Evolutionary conservation across 2,329 filamentous ascomycete species (phyloP).

Genomic region (Monilinia polystroma): DNA sequence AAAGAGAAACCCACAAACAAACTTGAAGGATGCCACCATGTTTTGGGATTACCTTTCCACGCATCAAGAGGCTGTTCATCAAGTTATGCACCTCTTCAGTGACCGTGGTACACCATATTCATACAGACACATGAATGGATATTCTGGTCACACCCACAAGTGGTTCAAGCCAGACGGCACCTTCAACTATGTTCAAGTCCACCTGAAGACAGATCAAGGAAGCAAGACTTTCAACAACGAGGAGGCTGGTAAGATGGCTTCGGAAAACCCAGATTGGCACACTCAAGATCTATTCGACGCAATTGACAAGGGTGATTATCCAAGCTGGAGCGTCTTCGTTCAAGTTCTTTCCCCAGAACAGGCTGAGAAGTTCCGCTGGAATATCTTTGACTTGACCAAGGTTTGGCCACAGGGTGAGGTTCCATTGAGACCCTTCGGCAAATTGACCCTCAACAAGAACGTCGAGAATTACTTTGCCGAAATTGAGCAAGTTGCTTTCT

Average conservation of each 20-base stretch:
- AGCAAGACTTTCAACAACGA: constrained; percentile 58
- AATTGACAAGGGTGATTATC: constrained; percentile 59
- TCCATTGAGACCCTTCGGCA: constrained; percentile 60
- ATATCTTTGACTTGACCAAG: constrained; percentile 69
- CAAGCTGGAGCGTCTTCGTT: constrained; percentile 63
- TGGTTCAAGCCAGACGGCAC: constrained; percentile 63
- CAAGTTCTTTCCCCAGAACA: constrained; percentile 63
- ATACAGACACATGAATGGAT: constrained; percentile 66
- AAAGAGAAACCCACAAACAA: constrained; percentile 71
- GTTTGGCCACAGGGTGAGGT: constrained; percentile 65
- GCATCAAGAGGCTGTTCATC: constrained; percentile 62
- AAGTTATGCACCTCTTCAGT: constrained; percentile 65
- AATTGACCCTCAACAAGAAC: constrained; percentile 64
- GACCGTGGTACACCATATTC: constrained; percentile 66
- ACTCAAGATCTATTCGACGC: constrained; percentile 64
- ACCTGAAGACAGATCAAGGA: constrained; percentile 63
- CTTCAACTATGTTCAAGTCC: constrained; percentile 65
- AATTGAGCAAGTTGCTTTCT: constrained; percentile 70
- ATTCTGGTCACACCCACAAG: constrained; percentile 66
- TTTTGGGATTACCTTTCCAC: constrained; percentile 53
- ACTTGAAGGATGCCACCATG: constrained; percentile 60
- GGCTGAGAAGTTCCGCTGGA: constrained; percentile 59
- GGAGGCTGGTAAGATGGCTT: constrained; percentile 54
- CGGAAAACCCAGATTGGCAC: constrained; percentile 60
- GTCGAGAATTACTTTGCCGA: constrained; percentile 61